Evolutionary conservation across 495 filamentous ascomycete species (phyloP), one percentile per base, ranked within the genome.

Genomic region (Pseudotulostoma volvatum): DNA sequence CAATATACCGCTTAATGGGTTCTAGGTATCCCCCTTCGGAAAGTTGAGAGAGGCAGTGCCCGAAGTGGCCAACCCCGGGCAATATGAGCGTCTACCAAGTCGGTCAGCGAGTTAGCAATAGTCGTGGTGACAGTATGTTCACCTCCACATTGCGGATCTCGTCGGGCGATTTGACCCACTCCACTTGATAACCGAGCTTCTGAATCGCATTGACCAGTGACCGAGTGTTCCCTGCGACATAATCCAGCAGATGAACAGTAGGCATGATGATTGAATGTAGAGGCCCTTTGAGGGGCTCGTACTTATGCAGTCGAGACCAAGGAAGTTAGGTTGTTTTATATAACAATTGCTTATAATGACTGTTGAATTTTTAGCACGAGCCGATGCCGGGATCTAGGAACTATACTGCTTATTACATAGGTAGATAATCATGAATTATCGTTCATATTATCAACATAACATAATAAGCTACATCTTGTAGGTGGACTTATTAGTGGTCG

Each of bases 121-220:
- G 23, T n/a, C n/a, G 21, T 14, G 33, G 14, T 30, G 33, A 14
- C 8, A 21, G 46, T 38, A 14, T 34, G 46, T 67, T 44, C 61
- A 93, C 86, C 58, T 94, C 83, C 33, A 86, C 90, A 50, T 78
- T 71, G 37, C 70, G 64, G 33, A 97, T 72, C 52, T 96, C 87
- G 25, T 77, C 72, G 9, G 92, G 92, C 8, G 70, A 71, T 40
- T 69, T 81, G 44, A 97, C 68, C 90, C 88, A 96, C 66, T 90
- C 82, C 9, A 97, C 84, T 38, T 77, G 73, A 55, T 87, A 96
- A 40, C 92, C 90, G 39, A 84, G 63, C 59, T 84, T 85, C 56
- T 97, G 88, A 52, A 97, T 92, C 45, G 90, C 90, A 63, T 97
- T 97, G 53, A 85, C 86, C 47, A 97, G 70, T 34, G 85, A 93